A percentile compares a stretch with the other conserved stretches of the same genome.
phyloP scores from a whole-genome alignment of 2,329 filamentous ascomycete genomes.

The Fonsecaea pedrosoi region DNA sequence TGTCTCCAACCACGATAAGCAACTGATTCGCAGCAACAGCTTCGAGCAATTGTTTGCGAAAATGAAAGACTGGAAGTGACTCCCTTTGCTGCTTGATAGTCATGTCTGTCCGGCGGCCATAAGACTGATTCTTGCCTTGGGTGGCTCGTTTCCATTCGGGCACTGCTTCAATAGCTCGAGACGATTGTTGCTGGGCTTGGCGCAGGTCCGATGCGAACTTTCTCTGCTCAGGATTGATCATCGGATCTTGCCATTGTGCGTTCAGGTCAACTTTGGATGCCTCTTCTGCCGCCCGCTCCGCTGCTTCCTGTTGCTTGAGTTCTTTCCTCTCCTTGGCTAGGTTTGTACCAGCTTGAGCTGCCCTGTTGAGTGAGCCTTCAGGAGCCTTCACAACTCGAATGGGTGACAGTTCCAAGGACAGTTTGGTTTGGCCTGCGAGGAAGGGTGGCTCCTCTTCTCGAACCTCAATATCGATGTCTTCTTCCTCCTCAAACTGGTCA shows the following conservation, averaged over 20 bases:
- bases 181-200: constrained; percentile 64
- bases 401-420: constrained; percentile 90
- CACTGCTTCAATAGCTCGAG: constrained; percentile 69
- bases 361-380: constrained; percentile 95
- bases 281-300: constrained; percentile 77
- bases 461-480: constrained; percentile 97
- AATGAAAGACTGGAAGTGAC: constrained; percentile 84
- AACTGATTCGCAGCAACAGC: constrained; percentile 88
- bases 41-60: constrained; percentile 84
- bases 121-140: constrained; percentile 76
- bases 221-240: constrained; percentile 82
- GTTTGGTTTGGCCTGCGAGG: constrained; percentile 92
- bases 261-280: constrained; percentile 80
- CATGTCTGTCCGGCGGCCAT: constrained; percentile 86
- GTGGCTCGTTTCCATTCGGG: constrained; percentile 93
- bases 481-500: constrained; percentile 79
- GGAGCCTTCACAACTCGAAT: constrained; percentile 97
- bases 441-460: constrained; percentile 96
- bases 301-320: constrained; percentile 82
- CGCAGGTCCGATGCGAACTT: constrained; percentile 89
- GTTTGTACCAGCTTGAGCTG: constrained; percentile 89
- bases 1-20: constrained; percentile 95
- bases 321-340: constrained; percentile 91
- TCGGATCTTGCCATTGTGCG: constrained; percentile 95
- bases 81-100: constrained; percentile 96